Percentiles rank a stretch among this genome's conserved stretches.
phyloP scores from a whole-genome alignment of 2,329 filamentous ascomycete genomes.

The Colletotrichum chlorophyti region DNA sequence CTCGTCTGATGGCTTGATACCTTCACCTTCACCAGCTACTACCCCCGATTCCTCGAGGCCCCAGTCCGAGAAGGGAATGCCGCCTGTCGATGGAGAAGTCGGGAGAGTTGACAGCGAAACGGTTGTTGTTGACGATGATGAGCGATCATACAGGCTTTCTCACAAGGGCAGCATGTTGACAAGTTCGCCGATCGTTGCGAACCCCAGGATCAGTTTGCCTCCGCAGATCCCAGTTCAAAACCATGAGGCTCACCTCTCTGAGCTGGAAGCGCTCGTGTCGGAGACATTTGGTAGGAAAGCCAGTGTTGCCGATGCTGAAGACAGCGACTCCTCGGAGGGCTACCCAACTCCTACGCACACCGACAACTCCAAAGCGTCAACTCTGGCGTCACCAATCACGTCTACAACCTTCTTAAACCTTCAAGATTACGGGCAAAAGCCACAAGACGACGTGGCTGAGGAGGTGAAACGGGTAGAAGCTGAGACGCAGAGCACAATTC shows the following conservation, averaged over 20 bases:
- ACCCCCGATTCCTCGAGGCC: constrained; percentile 49
- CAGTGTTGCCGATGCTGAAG: constrained; percentile 23
- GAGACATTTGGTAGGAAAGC: constrained; percentile 22
- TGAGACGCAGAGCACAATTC: not conserved
- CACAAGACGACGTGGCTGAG: not conserved
- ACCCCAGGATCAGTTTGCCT: constrained; percentile 21
- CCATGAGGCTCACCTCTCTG: constrained; percentile 16
- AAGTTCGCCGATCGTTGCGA: constrained; percentile 3
- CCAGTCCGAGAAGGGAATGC: constrained; percentile 45
- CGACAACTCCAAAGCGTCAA: constrained; percentile 7
- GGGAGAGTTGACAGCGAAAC: constrained; percentile 21
- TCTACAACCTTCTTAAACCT: constrained; percentile 10
- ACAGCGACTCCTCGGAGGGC: constrained; percentile 20
- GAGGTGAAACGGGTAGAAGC: not conserved
- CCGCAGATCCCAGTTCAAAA: constrained; percentile 19
- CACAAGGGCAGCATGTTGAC: constrained; percentile 10
- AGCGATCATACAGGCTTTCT: constrained; percentile 23
- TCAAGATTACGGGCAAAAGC: not conserved
- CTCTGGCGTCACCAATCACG: constrained; percentile 3
- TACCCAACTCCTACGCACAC: constrained; percentile 15
- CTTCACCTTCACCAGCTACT: constrained; percentile 41
- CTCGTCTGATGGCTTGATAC: constrained; percentile 43
- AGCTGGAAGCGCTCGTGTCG: constrained; percentile 22
- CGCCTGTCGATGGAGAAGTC: constrained; percentile 26
- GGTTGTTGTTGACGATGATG: constrained; percentile 23